Percentiles rank a stretch among this genome's conserved stretches.
phyloP scores from a whole-genome alignment of 208 protist species.

The Crithidia sp. region DNA sequence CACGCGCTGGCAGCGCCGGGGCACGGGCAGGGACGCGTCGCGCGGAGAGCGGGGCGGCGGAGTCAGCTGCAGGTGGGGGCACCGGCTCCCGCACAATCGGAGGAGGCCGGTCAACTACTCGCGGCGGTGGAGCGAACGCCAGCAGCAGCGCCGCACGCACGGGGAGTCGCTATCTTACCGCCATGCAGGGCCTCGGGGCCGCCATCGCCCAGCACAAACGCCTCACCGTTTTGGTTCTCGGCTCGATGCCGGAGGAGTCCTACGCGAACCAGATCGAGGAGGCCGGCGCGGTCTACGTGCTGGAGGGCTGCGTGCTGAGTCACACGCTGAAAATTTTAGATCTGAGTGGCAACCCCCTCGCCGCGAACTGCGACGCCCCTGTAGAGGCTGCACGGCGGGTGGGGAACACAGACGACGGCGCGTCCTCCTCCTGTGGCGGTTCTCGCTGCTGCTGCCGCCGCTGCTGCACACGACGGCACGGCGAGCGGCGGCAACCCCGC shows the following conservation, averaged over 20 bases:
- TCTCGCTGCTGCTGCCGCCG: too few species aligned
- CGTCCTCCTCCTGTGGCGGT: too few species aligned
- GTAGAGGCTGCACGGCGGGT: not conserved
- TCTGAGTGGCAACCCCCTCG: slow-evolving; percentile 73
- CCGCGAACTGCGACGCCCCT: slow-evolving; percentile 1
- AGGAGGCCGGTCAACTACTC: not conserved
- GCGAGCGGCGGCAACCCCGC: too few species aligned
- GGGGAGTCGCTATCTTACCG: slow-evolving; percentile 38
- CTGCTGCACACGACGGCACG: too few species aligned
- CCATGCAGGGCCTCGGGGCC: slow-evolving; percentile 60
- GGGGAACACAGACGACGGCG: too few species aligned
- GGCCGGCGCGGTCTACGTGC: slow-evolving; percentile 54
- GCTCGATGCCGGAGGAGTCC: slow-evolving; percentile 57
- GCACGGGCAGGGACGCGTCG: not conserved
- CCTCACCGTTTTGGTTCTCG: slow-evolving; percentile 79
- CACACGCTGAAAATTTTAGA: slow-evolving; percentile 74
- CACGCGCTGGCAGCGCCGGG: slow-evolving; percentile 6
- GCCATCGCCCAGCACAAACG: slow-evolving; percentile 73
- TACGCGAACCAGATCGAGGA: slow-evolving; percentile 82
- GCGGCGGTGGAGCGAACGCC: not conserved
- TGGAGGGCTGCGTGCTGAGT: slow-evolving; percentile 79
- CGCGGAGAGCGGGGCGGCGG: not conserved
- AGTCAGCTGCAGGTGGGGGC: not conserved
- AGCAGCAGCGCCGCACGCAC: not conserved
- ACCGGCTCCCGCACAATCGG: not conserved